Percentiles rank a stretch among this genome's conserved stretches.
Conservation (phyloP, 2,329 filamentous ascomycete genomes). For the Penicillium sp. region DNA sequence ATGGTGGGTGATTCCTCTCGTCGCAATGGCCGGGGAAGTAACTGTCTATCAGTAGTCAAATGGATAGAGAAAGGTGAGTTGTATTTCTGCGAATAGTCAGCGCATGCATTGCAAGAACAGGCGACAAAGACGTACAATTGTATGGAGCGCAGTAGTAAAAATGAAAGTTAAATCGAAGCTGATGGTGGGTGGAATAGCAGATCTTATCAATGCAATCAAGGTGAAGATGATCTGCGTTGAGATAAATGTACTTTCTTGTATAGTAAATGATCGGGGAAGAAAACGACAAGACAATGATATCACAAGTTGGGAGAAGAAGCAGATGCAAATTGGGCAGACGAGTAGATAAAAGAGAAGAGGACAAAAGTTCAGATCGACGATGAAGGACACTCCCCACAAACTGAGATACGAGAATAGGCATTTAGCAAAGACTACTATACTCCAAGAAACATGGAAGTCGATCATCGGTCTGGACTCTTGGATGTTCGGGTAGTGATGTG, state of each 20-base stretch:
- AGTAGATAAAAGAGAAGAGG: constrained; percentile 4
- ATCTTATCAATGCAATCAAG: not conserved
- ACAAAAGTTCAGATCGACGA: constrained; percentile 13
- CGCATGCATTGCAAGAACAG: not conserved
- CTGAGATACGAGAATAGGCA: constrained; percentile 10
- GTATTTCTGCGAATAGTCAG: constrained; percentile 4
- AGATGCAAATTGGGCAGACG: constrained; percentile 15
- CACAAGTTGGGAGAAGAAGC: constrained; percentile 8
- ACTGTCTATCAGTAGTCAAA: constrained; percentile 34
- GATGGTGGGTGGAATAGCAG: not conserved
- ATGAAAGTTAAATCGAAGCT: not conserved
- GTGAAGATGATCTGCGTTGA: not conserved
- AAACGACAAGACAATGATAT: constrained; percentile 1
- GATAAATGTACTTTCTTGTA: not conserved
- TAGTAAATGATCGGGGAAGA: not conserved
- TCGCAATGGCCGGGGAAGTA: constrained; percentile 12
- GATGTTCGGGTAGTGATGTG: not conserved
- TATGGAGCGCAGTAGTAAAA: not conserved
- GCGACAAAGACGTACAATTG: not conserved
- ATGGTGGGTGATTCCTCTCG: constrained; percentile 26
- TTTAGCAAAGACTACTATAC: not conserved
- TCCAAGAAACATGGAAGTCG: not conserved
- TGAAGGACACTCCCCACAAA: constrained; percentile 8
- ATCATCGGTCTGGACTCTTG: constrained; percentile 3
- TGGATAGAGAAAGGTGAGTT: constrained; percentile 2